Percentiles rank a stretch among this genome's conserved stretches.
These are phyloP conservation scores for Raffaelea deltoideospora DNA, from an alignment of 2,329 filamentous ascomycete species.

Conservation along the genomic window DNA sequence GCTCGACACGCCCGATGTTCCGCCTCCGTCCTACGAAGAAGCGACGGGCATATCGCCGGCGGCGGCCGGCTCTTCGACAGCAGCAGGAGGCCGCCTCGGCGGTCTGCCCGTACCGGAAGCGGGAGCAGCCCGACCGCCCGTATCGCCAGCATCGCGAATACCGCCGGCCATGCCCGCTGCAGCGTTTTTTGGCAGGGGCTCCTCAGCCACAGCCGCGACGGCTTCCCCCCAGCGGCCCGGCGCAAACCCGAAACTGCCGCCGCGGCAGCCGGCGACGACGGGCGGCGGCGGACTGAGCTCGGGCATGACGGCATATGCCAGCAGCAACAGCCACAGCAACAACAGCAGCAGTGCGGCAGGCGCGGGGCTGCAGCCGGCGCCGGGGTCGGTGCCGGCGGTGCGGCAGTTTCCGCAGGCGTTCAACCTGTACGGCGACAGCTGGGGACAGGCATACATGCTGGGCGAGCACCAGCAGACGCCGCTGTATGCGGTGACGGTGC, in stretches of 20 bases:
- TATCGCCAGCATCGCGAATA: background rate
- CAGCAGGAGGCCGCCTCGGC: too few relatives aligned
- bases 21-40: slow-evolving; percentile 10
- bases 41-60: slow-evolving; percentile 4
- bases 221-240: background rate
- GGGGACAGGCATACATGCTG: slow-evolving; percentile 11
- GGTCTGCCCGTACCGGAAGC: too few relatives aligned
- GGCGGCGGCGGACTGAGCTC: too few relatives aligned
- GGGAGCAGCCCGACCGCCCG: too few relatives aligned
- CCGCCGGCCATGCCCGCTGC: background rate
- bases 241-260: background rate
- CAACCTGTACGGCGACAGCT: slow-evolving; percentile 15
- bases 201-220: background rate
- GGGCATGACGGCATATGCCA: too few relatives aligned
- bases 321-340: too few relatives aligned
- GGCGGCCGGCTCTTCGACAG: background rate
- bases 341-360: too few relatives aligned
- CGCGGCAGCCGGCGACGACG: background rate
- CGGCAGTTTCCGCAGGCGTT: slow-evolving; percentile 18
- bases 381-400: slow-evolving; percentile 7
- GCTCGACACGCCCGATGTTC: slow-evolving; percentile 3
- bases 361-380: background rate
- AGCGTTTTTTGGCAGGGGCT: too few relatives aligned
- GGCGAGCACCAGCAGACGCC: slow-evolving; percentile 17
- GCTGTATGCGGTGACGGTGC: slow-evolving; percentile 17